phyloP scores from a whole-genome alignment of 345 rosid genomes.

The Abelmoschus esculentus region DNA sequence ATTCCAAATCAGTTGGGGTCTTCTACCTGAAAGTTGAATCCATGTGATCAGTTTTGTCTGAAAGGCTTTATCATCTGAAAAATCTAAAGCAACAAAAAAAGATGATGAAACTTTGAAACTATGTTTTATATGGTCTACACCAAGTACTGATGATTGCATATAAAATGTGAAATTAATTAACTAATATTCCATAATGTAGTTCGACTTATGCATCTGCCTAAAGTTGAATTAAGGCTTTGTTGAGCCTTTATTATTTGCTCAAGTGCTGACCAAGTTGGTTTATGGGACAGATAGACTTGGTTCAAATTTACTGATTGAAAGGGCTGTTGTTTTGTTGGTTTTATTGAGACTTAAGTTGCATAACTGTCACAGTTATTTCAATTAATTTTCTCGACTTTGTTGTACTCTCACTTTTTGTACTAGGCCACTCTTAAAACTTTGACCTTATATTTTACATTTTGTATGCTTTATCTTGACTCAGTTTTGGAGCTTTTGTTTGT shows the following conservation, averaged over 20 bases:
- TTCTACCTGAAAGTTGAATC: not conserved
- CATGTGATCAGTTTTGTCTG: not conserved
- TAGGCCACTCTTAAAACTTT: not conserved
- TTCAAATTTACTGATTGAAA: not conserved
- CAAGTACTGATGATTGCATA: not conserved
- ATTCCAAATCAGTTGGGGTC: not conserved
- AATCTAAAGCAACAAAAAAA: not conserved
- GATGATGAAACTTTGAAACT: not conserved
- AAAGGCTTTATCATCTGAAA: not conserved
- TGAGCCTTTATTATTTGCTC: not conserved
- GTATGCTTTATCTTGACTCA: not conserved
- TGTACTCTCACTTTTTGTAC: not conserved
- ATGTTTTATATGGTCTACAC: not conserved
- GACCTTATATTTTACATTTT: not conserved
- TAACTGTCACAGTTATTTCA: not conserved
- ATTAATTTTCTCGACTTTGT: not conserved
- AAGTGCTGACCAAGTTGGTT: not conserved
- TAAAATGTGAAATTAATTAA: not conserved
- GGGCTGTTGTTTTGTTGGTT: not conserved
- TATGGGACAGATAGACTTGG: not conserved
- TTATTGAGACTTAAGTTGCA: not conserved
- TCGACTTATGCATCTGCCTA: not conserved
- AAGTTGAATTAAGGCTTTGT: not conserved
- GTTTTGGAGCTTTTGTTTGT: not conserved
- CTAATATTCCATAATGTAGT: not conserved